Base-by-base conservation (phyloP, 108 stramenopile species). In the Nitzschia sp. region DNA sequence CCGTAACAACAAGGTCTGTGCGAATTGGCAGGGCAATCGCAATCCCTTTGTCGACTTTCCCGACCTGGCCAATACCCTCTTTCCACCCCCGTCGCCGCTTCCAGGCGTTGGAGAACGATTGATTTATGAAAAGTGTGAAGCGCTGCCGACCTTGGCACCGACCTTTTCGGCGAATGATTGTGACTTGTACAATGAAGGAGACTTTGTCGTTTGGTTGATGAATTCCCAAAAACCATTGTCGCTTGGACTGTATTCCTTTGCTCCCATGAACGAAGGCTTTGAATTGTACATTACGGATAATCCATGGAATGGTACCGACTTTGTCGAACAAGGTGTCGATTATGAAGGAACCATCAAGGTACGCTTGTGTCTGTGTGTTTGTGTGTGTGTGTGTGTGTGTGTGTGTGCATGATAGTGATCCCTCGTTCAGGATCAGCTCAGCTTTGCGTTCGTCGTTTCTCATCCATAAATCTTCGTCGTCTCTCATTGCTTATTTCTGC, bases 11-110 rank as follows among this genome's bases (percentile, higher is more conserved):
- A 60, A 62, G 17, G 66, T 89, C 11, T 95, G 89, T 53, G 41
- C 35, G 16, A 53, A 80, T 33, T 92, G 79, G 79, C 94, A 95
- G 72, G 88, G 89, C 26, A 95, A 95, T 66, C 87, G 94, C 34
- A 95, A 95, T 74, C 87, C 88, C 31, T 95, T 92, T 69, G 77
- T 95, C 15, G 94, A 95, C 64, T 84, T 84, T 68, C 89, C 89
- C 35, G 80, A 95, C 47, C 26, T 76, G 38, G 68, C 58, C 21
- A 22, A 21, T 5, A 19, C n/a, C 1, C 27, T 70, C 22, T 76
- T 27, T 30, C 54, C 27, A 25, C 33, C 32, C n/a, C 63, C 75
- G 21, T 27, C 48, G n/a, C 54, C 65, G 52, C 58, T 76, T 13
- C 60, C 67, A 11, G 60, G 38, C 6, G 48, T 34, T 47, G 55